Conservation (phyloP, 495 filamentous ascomycete genomes). For the Aspergillus baeticus region DNA sequence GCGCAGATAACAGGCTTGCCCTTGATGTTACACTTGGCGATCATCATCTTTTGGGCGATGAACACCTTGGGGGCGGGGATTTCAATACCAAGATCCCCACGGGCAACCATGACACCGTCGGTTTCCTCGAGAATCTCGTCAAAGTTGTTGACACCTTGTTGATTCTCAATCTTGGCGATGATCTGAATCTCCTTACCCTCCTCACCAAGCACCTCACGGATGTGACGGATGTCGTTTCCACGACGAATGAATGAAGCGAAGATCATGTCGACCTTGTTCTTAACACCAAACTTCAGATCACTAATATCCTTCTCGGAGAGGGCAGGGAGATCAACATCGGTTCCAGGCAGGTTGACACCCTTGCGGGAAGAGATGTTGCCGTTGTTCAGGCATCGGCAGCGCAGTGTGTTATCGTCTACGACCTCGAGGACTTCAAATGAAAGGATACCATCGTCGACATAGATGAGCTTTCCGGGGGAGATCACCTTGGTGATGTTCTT, state of each 20-base stretch:
- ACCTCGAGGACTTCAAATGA: constrained; percentile 91
- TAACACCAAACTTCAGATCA: constrained; percentile 91
- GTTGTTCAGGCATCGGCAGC: constrained; percentile 85
- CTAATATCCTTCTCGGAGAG: constrained; percentile 97
- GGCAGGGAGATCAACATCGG: constrained; percentile 95
- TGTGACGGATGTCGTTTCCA: constrained; percentile 85
- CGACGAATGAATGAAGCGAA: constrained; percentile 98
- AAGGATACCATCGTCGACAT: constrained; percentile 96
- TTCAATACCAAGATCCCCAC: constrained; percentile 97
- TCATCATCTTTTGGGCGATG: constrained; percentile 99
- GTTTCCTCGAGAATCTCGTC: constrained; percentile 94
- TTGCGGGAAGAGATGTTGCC: constrained; percentile 97
- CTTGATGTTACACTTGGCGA: constrained; percentile 99
- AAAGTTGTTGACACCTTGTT: constrained; percentile 99
- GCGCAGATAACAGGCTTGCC: constrained; percentile 98
- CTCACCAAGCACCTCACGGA: constrained; percentile 86
- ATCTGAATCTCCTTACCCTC: constrained; percentile 98
- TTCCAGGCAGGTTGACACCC: constrained; percentile 98
- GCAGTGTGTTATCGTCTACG: constrained; percentile 83
- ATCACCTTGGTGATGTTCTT: constrained; percentile 99
- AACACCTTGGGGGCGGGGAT: constrained; percentile 98
- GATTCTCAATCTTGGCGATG: constrained; percentile 99
- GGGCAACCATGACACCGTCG: constrained; percentile 99
- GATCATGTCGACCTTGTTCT: constrained; percentile 98
- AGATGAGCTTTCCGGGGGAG: constrained; percentile 87